Conservation (phyloP, 2,329 filamentous ascomycete genomes). For the Pseudocercospora eumusae region DNA sequence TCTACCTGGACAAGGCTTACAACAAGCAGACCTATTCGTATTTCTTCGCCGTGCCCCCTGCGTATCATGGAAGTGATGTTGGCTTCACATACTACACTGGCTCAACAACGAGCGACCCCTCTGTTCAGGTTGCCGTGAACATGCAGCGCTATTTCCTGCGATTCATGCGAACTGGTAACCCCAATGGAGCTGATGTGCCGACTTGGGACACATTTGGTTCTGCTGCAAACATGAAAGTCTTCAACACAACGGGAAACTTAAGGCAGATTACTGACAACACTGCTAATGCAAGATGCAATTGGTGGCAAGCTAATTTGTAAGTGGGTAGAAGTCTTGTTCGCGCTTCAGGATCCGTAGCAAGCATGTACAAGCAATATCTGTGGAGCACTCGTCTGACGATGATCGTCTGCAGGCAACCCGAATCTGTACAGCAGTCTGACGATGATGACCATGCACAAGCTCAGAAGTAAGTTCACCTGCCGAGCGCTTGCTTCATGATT, state of each 20-base stretch:
- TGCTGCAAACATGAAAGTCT: constrained; percentile 47
- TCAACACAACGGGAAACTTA: constrained; percentile 36
- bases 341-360: background rate
- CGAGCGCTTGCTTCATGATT: background rate
- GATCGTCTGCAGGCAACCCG: background rate
- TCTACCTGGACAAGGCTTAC: constrained; percentile 53
- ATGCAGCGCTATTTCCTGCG: constrained; percentile 51
- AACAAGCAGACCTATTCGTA: constrained; percentile 54
- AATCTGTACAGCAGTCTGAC: too few relatives aligned
- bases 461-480: background rate
- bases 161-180: constrained; percentile 45
- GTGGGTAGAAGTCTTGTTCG: background rate
- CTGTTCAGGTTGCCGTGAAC: constrained; percentile 41
- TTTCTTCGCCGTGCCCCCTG: constrained; percentile 56
- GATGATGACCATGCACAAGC: background rate
- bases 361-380: background rate
- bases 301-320: constrained; percentile 49
- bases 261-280: constrained; percentile 47
- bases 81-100: constrained; percentile 56
- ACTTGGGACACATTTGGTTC: constrained; percentile 53
- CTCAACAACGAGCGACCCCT: background rate
- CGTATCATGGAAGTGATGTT: constrained; percentile 56
- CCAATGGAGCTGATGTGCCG: constrained; percentile 44
- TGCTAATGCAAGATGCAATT: constrained; percentile 53
- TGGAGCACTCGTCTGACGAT: background rate